Conservation (phyloP, 2,329 filamentous ascomycete species). For the Claviceps sp. region DNA sequence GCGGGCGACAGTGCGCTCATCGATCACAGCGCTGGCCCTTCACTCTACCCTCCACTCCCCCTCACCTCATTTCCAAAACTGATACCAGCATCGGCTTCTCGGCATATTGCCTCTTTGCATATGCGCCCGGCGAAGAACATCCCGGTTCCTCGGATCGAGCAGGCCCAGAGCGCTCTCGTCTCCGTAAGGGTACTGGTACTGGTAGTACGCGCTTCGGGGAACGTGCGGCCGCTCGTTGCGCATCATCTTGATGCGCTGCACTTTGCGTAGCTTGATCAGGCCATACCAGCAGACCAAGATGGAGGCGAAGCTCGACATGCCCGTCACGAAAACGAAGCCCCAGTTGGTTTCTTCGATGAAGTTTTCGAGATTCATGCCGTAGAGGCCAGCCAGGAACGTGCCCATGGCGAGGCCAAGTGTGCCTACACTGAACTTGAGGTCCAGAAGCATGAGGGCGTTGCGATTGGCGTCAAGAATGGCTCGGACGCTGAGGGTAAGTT, state of each 20-base stretch:
- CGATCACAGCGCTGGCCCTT: no score
- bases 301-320: constrained; percentile 57
- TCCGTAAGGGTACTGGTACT: constrained; percentile 9
- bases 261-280: constrained; percentile 66
- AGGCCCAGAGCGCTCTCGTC: constrained; percentile 37
- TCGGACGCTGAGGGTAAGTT: constrained; percentile 55
- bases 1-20: no score
- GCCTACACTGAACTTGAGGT: constrained; percentile 90
- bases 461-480: constrained; percentile 96
- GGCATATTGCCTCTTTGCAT: constrained; percentile 30
- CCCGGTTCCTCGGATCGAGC: constrained; percentile 39
- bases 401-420: constrained; percentile 90
- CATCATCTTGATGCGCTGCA: constrained; percentile 81
- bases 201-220: constrained; percentile 27
- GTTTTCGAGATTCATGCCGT: constrained; percentile 98
- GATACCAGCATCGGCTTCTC: constrained; percentile 21
- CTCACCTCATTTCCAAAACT: constrained; percentile 6
- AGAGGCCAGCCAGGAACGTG: constrained; percentile 94
- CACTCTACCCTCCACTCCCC: background rate
- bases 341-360: constrained; percentile 90
- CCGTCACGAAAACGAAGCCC: constrained; percentile 69
- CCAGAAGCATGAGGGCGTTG: constrained; percentile 93
- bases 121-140: constrained; percentile 39
- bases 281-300: constrained; percentile 73
- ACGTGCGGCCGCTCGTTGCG: constrained; percentile 27